A percentile compares a stretch with the other conserved stretches of the same genome.
phyloP scores from a whole-genome alignment of 1,284 basidiomycete species.

The Somion occarium region DNA sequence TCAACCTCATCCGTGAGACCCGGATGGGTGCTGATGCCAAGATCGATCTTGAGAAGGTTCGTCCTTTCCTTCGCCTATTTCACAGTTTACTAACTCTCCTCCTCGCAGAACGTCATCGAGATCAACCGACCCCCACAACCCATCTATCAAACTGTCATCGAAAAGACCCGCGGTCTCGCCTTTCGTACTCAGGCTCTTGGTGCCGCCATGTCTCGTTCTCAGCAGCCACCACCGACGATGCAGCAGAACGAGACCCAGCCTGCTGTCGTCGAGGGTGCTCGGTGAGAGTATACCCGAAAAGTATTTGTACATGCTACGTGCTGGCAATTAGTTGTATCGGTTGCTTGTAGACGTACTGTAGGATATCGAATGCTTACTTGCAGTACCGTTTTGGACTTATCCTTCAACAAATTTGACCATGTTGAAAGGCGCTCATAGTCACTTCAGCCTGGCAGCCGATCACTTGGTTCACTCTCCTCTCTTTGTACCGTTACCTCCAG shows the following conservation, averaged over 20 bases:
- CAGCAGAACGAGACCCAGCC: neutral
- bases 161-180: constrained; percentile 90
- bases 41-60: constrained; percentile 91
- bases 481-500: too few relatives aligned
- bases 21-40: constrained; percentile 94
- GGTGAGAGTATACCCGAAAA: too few relatives aligned
- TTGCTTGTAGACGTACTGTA: too few relatives aligned
- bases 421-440: too few relatives aligned
- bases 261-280: constrained; percentile 11
- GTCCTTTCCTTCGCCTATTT: constrained; percentile 7
- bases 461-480: too few relatives aligned
- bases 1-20: constrained; percentile 96
- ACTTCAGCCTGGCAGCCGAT: too few relatives aligned
- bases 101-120: constrained; percentile 84
- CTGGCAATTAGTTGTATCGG: too few relatives aligned
- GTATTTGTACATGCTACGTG: too few relatives aligned
- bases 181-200: constrained; percentile 90
- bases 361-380: too few relatives aligned
- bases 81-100: constrained; percentile 5
- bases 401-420: too few relatives aligned
- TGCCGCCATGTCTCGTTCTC: constrained; percentile 70
- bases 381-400: too few relatives aligned
- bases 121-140: constrained; percentile 89
- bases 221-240: constrained; percentile 26
- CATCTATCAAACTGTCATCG: constrained; percentile 93